Base-by-base conservation (phyloP, 768 basidiomycete genomes). In the Neoboletus brunneissimus region DNA sequence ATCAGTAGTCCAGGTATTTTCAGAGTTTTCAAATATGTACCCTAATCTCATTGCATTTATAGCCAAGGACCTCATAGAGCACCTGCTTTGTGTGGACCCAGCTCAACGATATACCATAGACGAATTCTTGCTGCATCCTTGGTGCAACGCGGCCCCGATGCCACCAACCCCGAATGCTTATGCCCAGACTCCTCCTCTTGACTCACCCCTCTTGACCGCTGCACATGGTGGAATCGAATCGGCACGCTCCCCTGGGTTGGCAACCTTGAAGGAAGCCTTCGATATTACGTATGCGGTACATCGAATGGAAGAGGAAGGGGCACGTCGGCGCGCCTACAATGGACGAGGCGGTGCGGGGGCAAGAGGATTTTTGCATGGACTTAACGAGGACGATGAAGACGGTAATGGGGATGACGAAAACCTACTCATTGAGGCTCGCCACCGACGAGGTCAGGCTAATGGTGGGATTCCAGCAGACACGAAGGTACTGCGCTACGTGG, bases 211-310 rank as follows among this genome's bases (percentile, higher is more conserved):
- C 1, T 81, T 99, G 40, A 85, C 86, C 2, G 86, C 89, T 20
- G 86, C 86, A 2, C 86, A 87, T 44, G 88, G 88, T 55, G 86
- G 88, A 13, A 80, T 84, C 20, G 89, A 91, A 47, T 56, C 67
- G 59, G 89, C 87, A 7, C 87, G 92, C 41, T 98, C 96, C 49
- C 97, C 97, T 3, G 95, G 97, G 23, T 69, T 98, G 27, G 89
- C 93, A 0, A 86, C 89, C 0, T 85, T 99, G 71, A 98, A 97
- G 68, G 97, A 98, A 70, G 95, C 97, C 4, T 98, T 99, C 73
- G 97, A 99, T 71, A 88, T 99, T 67, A 96, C 97, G 2, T 98
- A 98, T 72, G 96, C 97, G 4, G 97, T 99, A 0, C 97, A 99
- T 72, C 87, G 96, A 18, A 98, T 98, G 96, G 96, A 98, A 70